These are phyloP conservation scores for Zelonia costaricensis DNA, from an alignment of 208 protist species.

Conservation along the genomic window DNA sequence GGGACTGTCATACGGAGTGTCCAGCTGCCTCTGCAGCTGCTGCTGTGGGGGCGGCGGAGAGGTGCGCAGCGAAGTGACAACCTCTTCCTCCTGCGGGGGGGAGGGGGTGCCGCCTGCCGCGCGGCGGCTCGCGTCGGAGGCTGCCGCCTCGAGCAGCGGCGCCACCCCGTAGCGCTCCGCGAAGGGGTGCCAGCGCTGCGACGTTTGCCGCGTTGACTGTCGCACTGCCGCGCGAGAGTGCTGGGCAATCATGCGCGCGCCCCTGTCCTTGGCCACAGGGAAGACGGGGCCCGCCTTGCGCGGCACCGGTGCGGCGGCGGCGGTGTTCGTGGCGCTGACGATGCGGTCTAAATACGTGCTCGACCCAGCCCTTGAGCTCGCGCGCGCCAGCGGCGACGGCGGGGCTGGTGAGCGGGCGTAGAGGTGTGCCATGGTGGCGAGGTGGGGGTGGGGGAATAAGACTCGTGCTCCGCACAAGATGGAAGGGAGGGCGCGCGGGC, in stretches of 20 bases:
- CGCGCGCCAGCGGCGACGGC: constrained; percentile 8
- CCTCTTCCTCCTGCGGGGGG: too few species aligned
- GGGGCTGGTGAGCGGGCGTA: constrained; percentile 10
- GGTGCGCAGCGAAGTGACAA: too few species aligned
- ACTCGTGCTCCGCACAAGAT: too few species aligned
- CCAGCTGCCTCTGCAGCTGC: too few species aligned
- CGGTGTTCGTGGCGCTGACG: not conserved
- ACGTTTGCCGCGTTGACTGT: not conserved
- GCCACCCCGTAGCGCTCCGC: constrained; percentile 2
- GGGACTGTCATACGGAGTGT: too few species aligned
- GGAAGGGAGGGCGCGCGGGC: not conserved
- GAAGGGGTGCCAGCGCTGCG: constrained; percentile 1
- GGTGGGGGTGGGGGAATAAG: too few species aligned
- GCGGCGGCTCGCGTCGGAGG: not conserved
- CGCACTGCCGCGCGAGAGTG: not conserved
- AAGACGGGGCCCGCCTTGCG: too few species aligned
- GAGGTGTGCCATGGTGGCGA: constrained; percentile 14
- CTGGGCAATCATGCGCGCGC: too few species aligned
- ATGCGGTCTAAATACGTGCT: constrained; percentile 19
- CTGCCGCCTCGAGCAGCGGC: not conserved
- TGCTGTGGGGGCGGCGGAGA: too few species aligned
- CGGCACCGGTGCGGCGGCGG: not conserved
- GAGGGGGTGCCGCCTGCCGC: not conserved
- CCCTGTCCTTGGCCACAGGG: not conserved
- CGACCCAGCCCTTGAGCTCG: not conserved